Percentiles rank a stretch among this genome's conserved stretches.
These are phyloP conservation scores for Luzula sylvatica DNA, from an alignment of 176 grass and related monocot species.

Conservation along the genomic window DNA sequence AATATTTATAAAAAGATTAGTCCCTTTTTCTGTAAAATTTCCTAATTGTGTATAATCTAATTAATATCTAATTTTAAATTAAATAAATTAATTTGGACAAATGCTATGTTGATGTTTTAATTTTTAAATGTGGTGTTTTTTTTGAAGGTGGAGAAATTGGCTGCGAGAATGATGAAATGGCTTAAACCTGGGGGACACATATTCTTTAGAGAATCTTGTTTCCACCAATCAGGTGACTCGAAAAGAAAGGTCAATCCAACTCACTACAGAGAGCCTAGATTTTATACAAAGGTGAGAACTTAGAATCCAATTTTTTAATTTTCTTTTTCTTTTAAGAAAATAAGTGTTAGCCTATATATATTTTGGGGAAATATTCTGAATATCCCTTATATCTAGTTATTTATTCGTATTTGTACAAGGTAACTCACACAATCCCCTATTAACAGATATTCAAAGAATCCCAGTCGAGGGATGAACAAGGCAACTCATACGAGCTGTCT, in stretches of 20 bases:
- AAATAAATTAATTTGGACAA: too few relatives aligned
- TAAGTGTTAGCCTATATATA: neutral
- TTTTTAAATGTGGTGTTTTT: conserved; percentile 5
- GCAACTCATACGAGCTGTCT: conserved; percentile 66
- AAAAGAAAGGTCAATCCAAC: conserved; percentile 98
- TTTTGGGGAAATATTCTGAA: too few relatives aligned
- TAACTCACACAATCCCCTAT: too few relatives aligned
- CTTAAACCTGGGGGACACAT: conserved; percentile 70
- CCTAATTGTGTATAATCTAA: too few relatives aligned
- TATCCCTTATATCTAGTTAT: too few relatives aligned
- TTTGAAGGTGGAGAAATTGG: conserved; percentile 63
- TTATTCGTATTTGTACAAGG: too few relatives aligned
- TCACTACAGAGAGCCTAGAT: conserved; percentile 87
- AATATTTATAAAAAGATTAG: too few relatives aligned
- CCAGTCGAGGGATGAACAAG: conserved; percentile 47
- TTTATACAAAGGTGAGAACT: conserved; percentile 70
- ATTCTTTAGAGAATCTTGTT: conserved; percentile 98
- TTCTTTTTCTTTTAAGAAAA: neutral
- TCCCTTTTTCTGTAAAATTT: too few relatives aligned
- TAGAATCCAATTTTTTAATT: neutral
- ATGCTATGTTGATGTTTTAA: neutral
- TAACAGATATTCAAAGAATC: conserved; percentile 82
- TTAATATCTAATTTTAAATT: too few relatives aligned
- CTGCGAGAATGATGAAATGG: conserved; percentile 68
- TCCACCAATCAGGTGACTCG: conserved; percentile 87